Base-by-base conservation (phyloP, 768 basidiomycete species). In the Auriscalpium orientale region DNA sequence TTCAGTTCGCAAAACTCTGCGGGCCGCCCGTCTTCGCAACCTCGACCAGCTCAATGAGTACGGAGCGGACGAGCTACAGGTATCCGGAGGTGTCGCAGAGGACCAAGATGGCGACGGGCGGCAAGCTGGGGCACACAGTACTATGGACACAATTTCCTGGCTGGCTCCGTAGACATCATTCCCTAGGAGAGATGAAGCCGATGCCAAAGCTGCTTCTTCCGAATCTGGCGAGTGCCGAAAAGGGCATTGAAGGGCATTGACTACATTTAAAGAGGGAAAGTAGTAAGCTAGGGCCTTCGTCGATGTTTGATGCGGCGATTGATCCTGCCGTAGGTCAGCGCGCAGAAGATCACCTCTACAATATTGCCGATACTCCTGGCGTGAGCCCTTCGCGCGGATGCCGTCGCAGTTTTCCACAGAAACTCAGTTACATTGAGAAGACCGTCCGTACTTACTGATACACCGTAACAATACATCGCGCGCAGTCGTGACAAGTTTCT, bases 21-120 rank as follows among this genome's bases (percentile, higher is more conserved):
- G 74, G 74, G 4, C 67, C 70, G 55, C 62, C 61, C 9, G 69
- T 75, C 40, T 54, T 71, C n/a, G 60, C 46, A 74, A 75, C 56
- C 66, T 66, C 20, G 67, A 60, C 1, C 63, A 69, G n/a, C 54
- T 76, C 43, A 68, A 65, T 44, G 55, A 64, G 1, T 59, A 70
- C 5, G 76, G 76, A 2, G 76, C 74, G 0, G 66, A 70, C 21
- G 66, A 63, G 8, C 65, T 66, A 69, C 49, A 49, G 57, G 37
- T 67, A 67, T 20, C 62, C 66, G 34, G 57, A 18, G 62, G 62
- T 12, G 60, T 67, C 16, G 43, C 28, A 47, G 38, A 65, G 67
- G 38, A 66, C 70, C 58, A 60, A 65, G 46, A 49, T 52, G 4
- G 57, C 56, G 8, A 60, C 68, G 3, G 56, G 56, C 12, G 55